A percentile compares a stretch with the other conserved stretches of the same genome.
phyloP scores from a whole-genome alignment of 2,329 filamentous ascomycete species.

The Furcasterigmium furcatum region DNA sequence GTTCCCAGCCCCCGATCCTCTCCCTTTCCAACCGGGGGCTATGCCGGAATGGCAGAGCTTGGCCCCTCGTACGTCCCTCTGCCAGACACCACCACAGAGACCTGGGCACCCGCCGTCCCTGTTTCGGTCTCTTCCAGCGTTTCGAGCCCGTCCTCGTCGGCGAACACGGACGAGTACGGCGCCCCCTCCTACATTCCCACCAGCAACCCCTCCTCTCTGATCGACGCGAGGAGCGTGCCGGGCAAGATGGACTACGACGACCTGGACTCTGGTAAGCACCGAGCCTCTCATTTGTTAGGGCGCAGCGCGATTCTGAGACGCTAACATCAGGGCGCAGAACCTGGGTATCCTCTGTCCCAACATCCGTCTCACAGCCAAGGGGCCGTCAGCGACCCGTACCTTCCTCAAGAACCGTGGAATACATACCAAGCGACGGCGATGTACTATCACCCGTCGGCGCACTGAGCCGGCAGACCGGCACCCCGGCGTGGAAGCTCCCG shows the following conservation, averaged over 20 bases:
- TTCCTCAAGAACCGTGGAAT: slow-evolving; percentile 15
- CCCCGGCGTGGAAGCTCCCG: slow-evolving; percentile 25
- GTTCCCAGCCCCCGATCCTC: slow-evolving; percentile 41
- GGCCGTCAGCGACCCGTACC: slow-evolving; percentile 12
- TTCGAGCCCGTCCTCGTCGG: slow-evolving; percentile 49
- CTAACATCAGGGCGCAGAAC: slow-evolving; percentile 23
- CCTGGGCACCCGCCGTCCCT: slow-evolving; percentile 41
- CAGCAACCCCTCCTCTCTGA: slow-evolving; percentile 42
- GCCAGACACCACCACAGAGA: slow-evolving; percentile 38
- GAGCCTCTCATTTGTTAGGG: slow-evolving; percentile 7
- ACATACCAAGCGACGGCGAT: slow-evolving; percentile 11
- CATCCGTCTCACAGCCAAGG: slow-evolving; percentile 11
- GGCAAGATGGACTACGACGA: slow-evolving; percentile 38
- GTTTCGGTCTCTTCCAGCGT: slow-evolving; percentile 44
- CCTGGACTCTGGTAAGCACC: slow-evolving; percentile 13
- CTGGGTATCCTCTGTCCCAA: slow-evolving; percentile 27
- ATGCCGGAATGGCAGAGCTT: slow-evolving; percentile 38
- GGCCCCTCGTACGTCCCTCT: slow-evolving; percentile 33
- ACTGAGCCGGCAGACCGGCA: slow-evolving; percentile 20
- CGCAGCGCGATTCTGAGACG: slow-evolving; percentile 17
- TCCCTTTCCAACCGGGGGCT: slow-evolving; percentile 39
- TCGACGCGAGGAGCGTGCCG: slow-evolving; percentile 28
- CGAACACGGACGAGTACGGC: slow-evolving; percentile 43
- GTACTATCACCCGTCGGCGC: slow-evolving; percentile 25
- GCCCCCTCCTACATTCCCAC: slow-evolving; percentile 42